Evolutionary conservation across 805 yeast species (phyloP), one percentile per base, ranked within the genome.

Genomic region (Nakazawaea laoshanensis): DNA sequence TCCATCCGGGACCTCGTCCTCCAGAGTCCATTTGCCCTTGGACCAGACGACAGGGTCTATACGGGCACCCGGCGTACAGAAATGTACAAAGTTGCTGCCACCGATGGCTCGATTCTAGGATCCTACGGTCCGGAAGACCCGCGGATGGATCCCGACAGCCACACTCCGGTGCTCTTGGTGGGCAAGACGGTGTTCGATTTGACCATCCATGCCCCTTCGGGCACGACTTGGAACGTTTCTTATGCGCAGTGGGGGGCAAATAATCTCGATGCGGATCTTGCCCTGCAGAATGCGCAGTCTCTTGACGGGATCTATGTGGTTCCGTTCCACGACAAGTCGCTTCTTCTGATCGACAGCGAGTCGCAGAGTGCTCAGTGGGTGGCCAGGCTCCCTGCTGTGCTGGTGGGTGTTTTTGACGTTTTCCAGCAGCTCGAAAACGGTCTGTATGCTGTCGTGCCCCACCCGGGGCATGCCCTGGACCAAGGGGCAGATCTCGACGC

Each of bases 181-280:
- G 94, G 94, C 0, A 78, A 73, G 50, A 77, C 88, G 0, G 74
- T 76, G 0, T 83, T 77, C 48, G 82, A 79, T 42, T 59, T 83
- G 26, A 63, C 75, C 0, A 89, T 92, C n/a, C 80, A 86, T 49
- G 77, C 92, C 3, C 74, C 69, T 44, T 11, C 5, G n/a, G 68
- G 73, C 39, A 70, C 77, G 2, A 12, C 28, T 5, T 88, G 96
- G 92, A 83, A 86, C 47, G 83, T 92, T 12, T 77, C 88, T 0
- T 87, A 81, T 49, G 67, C 94, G 1, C 68, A 79, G 23, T 92
- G 96, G 96, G 94, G 92, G 7, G 94, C 95, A 28, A 89, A 89
- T 52, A 77, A 84, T 42, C 61, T 87, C 33, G 95, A 89, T 52
- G 60, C 51, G 10, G 67, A 61, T 37, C 52, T 74, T 26, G 63